Base-by-base conservation (phyloP, 2,329 filamentous ascomycete genomes). In the Fusarium miscanthi region DNA sequence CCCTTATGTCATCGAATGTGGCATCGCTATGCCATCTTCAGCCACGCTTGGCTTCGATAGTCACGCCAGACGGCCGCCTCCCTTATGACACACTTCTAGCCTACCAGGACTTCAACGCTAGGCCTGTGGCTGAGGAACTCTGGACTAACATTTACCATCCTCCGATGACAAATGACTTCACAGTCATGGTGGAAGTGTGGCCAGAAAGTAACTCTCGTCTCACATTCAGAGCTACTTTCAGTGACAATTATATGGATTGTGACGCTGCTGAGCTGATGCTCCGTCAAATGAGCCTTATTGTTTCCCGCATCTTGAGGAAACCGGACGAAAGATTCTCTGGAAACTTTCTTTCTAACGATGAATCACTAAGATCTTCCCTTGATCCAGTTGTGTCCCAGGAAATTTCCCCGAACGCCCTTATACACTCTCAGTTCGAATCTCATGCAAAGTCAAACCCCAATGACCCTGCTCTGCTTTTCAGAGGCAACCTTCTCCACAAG, bases 101-200 rank as follows among this genome's bases (percentile, higher is more conserved):
- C 42, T 59, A 59, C 57, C 57, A 59, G 37, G 57, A 59, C 37
- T 59, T 59, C 45, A 59, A 59, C n/a, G 27, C 17, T 25, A 30
- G 12, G 27, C n/a, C 37, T 23, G n/a, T 23, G 16, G 13, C 45
- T 59, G 45, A 51, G 31, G n/a, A 27, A 12, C 35, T 59, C 35
- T 59, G 57, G 57, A 37, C 45, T 13, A 51, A 37, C 3, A 35
- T 59, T 14, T 45, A 51, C 8, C 57, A 59, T 42, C 57, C 45
- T n/a, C 45, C 57, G 19, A 59, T 59, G 57, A 45, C 17, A 10
- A 59, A 59, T 42, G 57, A 59, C 30, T 59, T 59, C 27, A n/a
- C n/a, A 30, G 57, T 59, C 45, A 59, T 59, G 57, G 45, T 59
- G 35, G 57, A 59, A 51, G 45, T 25, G n/a, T 59, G 57, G 57